Evolutionary conservation across 257 asterid species (phyloP).

Genomic region (Plantago major): DNA sequence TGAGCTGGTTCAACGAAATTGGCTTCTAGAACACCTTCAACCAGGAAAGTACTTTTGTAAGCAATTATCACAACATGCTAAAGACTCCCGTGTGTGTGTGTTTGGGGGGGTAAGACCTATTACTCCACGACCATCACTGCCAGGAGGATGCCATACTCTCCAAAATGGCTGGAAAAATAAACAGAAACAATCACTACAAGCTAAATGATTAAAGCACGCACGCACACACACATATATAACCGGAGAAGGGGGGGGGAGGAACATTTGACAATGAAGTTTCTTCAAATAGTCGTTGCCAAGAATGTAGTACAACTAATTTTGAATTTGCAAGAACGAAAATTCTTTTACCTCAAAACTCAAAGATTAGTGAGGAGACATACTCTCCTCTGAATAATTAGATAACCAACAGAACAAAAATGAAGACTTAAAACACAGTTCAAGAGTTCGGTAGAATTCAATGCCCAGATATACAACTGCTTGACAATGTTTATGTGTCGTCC

Average conservation of each 20-base stretch:
- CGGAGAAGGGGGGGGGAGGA: too few relatives aligned
- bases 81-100: neutral
- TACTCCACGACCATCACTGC: constrained; percentile 99
- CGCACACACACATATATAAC: too few relatives aligned
- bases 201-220: too few relatives aligned
- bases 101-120: constrained; percentile 53
- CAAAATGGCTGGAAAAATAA: constrained; percentile 69
- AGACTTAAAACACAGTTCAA: too few relatives aligned
- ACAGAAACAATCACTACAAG: constrained; percentile 9
- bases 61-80: constrained; percentile 21
- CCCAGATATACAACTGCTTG: neutral
- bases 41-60: constrained; percentile 11
- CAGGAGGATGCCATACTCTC: constrained; percentile 98
- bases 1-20: constrained; percentile 99
- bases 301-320: too few relatives aligned
- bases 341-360: too few relatives aligned
- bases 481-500: neutral
- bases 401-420: too few relatives aligned
- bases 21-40: constrained; percentile 89
- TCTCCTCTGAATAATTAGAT: too few relatives aligned
- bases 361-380: too few relatives aligned
- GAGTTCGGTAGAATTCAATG: neutral
- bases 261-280: neutral
- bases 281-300: too few relatives aligned
- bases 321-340: too few relatives aligned